These are phyloP conservation scores for Colletotrichum sp. DNA, from an alignment of 2,329 filamentous ascomycete species.

Conservation along the genomic window DNA sequence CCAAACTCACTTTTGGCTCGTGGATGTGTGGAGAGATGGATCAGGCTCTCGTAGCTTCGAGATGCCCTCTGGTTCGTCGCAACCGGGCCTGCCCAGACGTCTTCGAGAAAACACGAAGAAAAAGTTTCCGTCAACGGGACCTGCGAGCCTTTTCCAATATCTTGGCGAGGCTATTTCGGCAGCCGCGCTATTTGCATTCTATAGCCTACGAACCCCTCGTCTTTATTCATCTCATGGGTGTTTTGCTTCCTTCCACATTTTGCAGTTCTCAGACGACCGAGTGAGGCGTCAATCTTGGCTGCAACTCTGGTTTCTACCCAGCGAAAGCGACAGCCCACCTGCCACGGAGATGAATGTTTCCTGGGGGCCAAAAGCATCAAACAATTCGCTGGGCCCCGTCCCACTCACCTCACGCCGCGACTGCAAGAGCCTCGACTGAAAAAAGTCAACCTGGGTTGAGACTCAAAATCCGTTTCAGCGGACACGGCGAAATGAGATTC, in stretches of 20 bases:
- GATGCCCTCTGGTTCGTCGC: neutral
- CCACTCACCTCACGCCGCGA: slow-evolving; percentile 5
- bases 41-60: neutral
- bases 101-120: neutral
- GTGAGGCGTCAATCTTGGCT: neutral
- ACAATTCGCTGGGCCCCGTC: neutral
- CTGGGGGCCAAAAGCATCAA: neutral
- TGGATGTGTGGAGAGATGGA: slow-evolving; percentile 1
- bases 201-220: neutral
- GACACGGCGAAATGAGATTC: neutral
- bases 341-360: neutral
- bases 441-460: slow-evolving; percentile 1
- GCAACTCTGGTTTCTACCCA: neutral
- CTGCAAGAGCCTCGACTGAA: slow-evolving; percentile 6
- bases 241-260: neutral
- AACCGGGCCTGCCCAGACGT: neutral
- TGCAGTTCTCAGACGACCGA: neutral
- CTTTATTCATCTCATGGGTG: neutral
- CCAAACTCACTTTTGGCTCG: neutral
- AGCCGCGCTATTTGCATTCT: neutral
- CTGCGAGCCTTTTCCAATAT: neutral
- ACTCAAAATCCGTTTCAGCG: slow-evolving; percentile 13
- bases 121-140: neutral
- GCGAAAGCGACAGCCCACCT: neutral
- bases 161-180: neutral